Evolutionary conservation across 306 rosid genomes (phyloP), one percentile per base, ranked within the genome.

Genomic region (Biancaea sappan): DNA sequence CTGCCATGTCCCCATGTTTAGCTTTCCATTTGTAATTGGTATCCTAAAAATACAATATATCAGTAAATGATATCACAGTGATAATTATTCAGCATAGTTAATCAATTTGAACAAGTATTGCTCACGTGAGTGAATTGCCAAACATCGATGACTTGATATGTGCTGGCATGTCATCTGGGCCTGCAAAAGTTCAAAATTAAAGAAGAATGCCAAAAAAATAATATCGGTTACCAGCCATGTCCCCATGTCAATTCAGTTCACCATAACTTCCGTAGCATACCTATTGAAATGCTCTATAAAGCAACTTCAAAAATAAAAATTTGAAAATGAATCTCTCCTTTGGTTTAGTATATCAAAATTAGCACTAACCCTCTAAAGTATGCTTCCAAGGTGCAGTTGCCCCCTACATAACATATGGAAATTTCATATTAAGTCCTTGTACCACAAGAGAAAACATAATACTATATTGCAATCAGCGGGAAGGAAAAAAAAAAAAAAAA

Each of bases 1-100:
- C 94, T 94, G 97, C 98, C 97, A 94, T 28, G 97, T 91, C 65
- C 98, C 98, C 97, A 91, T 83, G 86, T 94, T 94, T 51, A 94
- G 90, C 82, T 88, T 92, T 66, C 98, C 98, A 76, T 90, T 83
- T 79, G 97, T 86, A 25, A 94, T 91, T 2, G 98, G 98, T 78
- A 94, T 63, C 87, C 97, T 94, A 73, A 78, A 53, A 75, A 74
- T 47, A 81, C 81, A 65, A 75, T 61, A 54, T 41, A 52, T 32
- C 61, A 29, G 76, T 51, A 7, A 52, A 65, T 66, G 18, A 73
- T 44, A 35, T 47, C 57, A 18, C 31, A 31, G 68, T 7, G 16
- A 62, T 21, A 68, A 41, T 18, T 59, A 63, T 66, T 79, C 76
- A 67, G 52, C 70, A 63, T 51, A 58, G 54, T 24, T 25, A 58